phyloP scores from a whole-genome alignment of 179 eudicot species.

The Carnegiea gigantea region DNA sequence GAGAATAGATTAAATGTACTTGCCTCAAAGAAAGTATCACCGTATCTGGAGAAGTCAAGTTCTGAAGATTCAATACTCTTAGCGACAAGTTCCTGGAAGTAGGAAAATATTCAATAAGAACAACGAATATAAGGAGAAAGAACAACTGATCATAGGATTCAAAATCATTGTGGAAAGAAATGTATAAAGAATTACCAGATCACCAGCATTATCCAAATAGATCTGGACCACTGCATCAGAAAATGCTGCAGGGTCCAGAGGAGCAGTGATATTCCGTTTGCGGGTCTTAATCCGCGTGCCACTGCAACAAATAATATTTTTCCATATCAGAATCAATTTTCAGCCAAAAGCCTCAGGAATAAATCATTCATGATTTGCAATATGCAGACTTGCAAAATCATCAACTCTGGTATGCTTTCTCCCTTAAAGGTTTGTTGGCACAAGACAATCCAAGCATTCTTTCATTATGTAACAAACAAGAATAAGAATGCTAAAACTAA shows the following conservation, averaged over 20 bases:
- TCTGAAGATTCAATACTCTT: constrained; percentile 89
- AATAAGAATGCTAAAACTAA: not conserved
- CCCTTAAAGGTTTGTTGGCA: not conserved
- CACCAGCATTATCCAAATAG: constrained; percentile 99
- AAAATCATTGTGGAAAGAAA: not conserved
- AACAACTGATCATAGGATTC: not conserved
- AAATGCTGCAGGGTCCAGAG: constrained; percentile 99
- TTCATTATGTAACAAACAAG: not conserved
- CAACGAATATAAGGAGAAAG: not conserved
- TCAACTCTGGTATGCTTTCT: too few relatives aligned
- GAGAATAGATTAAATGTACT: constrained; percentile 17
- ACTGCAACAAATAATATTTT: constrained; percentile 37
- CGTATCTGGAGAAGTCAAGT: constrained; percentile 96
- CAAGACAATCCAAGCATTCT: not conserved
- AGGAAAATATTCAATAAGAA: not conserved
- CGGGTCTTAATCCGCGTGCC: constrained; percentile 99
- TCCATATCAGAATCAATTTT: constrained; percentile 13
- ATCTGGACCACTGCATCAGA: constrained; percentile 99
- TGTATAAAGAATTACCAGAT: constrained; percentile 57
- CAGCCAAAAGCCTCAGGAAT: not conserved
- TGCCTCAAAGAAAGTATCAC: constrained; percentile 98
- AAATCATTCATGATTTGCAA: not conserved
- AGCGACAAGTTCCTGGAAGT: constrained; percentile 88
- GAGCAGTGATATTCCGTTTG: constrained; percentile 99
- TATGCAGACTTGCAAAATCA: not conserved